phyloP scores from a whole-genome alignment of 2,329 filamentous ascomycete species.

The Hypoxylon sp. region DNA sequence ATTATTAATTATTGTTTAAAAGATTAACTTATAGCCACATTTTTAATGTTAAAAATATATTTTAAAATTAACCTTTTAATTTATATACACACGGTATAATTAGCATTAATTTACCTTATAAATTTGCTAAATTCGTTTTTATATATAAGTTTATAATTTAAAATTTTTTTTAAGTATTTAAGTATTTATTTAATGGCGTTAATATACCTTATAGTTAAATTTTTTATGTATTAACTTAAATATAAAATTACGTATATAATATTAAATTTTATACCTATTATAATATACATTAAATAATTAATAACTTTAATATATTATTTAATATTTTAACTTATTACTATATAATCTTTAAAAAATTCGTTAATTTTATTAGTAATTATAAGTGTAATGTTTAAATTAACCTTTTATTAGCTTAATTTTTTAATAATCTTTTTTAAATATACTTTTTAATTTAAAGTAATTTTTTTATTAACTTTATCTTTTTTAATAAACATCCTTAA shows the following conservation, averaged over 20 bases:
- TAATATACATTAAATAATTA: slow-evolving; percentile 31
- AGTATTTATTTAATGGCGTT: slow-evolving; percentile 3
- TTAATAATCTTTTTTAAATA: slow-evolving; percentile 32
- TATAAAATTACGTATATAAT: slow-evolving; percentile 28
- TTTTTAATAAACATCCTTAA: slow-evolving; percentile 21
- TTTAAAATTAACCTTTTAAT: slow-evolving; percentile 15
- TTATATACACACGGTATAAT: slow-evolving; percentile 13
- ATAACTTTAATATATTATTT: slow-evolving; percentile 30
- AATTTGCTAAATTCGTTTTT: slow-evolving; percentile 13
- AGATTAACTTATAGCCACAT: slow-evolving; percentile 9
- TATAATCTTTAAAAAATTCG: slow-evolving; percentile 23
- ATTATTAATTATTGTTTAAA: not conserved
- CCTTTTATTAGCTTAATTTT: slow-evolving; percentile 23
- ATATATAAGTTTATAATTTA: slow-evolving; percentile 21
- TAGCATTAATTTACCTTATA: slow-evolving; percentile 17
- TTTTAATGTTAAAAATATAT: slow-evolving; percentile 29
- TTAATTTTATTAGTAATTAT: not conserved
- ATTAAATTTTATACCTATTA: slow-evolving; percentile 21
- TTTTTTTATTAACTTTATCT: slow-evolving; percentile 23
- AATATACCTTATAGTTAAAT: slow-evolving; percentile 9
- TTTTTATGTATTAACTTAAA: slow-evolving; percentile 29
- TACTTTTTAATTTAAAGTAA: slow-evolving; percentile 24
- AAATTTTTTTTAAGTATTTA: slow-evolving; percentile 18
- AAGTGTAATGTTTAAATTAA: not conserved
- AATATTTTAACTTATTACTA: not conserved